Percentiles rank a stretch among this genome's conserved stretches.
phyloP scores from a whole-genome alignment of 2,329 filamentous ascomycete species.

The Fusarium denticulatum region DNA sequence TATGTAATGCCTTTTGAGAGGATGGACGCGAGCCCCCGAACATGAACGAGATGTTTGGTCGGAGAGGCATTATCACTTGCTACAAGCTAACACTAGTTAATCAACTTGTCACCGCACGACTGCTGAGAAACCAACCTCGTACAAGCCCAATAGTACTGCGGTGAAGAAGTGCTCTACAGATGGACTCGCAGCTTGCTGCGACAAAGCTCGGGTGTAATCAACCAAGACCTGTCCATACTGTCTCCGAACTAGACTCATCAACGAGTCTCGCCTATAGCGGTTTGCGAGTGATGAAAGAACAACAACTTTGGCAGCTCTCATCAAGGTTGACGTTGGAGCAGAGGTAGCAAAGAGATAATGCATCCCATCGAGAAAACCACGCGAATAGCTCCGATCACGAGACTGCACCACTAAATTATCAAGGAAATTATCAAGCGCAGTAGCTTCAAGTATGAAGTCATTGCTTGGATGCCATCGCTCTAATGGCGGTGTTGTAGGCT shows the following conservation, averaged over 20 bases:
- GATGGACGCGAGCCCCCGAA: background rate
- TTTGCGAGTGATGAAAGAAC: slow-evolving; percentile 8
- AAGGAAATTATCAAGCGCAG: background rate
- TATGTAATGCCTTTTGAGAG: background rate
- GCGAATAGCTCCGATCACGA: background rate
- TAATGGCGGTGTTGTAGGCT: background rate
- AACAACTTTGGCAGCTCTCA: slow-evolving; percentile 5
- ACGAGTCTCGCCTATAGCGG: background rate
- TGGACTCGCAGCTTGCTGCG: background rate
- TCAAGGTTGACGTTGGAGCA: background rate
- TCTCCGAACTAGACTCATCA: background rate
- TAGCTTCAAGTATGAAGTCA: background rate
- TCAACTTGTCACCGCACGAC: rapidly evolving
- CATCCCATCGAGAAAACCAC: slow-evolving; percentile 13
- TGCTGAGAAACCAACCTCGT: background rate
- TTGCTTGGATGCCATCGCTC: background rate
- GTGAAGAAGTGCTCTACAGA: slow-evolving; percentile 10
- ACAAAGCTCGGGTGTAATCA: background rate
- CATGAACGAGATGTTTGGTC: background rate
- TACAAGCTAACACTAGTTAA: background rate
- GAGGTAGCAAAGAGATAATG: background rate
- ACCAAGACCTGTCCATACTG: slow-evolving; percentile 4
- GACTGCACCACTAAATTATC: background rate
- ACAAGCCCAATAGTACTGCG: background rate
- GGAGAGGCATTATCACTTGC: background rate